phyloP scores from a whole-genome alignment of 805 yeast species.

The Ogataea glucozyma region DNA sequence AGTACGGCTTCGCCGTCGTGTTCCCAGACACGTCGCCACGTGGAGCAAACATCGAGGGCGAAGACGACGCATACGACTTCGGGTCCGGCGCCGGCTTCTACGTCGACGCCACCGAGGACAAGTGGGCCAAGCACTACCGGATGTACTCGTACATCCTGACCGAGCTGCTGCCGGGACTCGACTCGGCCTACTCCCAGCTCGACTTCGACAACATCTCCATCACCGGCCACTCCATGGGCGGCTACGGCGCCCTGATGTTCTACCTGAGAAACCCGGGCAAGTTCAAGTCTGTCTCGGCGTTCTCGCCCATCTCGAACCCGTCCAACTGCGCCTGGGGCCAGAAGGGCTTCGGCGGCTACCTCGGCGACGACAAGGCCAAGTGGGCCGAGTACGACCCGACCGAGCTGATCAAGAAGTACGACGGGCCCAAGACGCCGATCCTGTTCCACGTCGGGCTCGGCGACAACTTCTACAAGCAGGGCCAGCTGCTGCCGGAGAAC shows the following conservation, averaged over 20 bases:
- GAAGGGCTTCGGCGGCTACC: conserved; percentile 77
- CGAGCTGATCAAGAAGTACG: conserved; percentile 58
- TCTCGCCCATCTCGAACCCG: conserved; percentile 89
- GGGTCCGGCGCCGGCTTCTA: conserved; percentile 97
- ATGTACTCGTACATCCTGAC: conserved; percentile 83
- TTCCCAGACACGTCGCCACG: conserved; percentile 98
- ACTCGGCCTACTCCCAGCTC: conserved; percentile 44
- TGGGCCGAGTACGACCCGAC: conserved; percentile 90
- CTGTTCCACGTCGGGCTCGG: conserved; percentile 80
- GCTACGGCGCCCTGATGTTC: conserved; percentile 82
- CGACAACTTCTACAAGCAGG: conserved; percentile 59
- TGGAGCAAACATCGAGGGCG: conserved; percentile 76
- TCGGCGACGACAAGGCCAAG: conserved; percentile 57
- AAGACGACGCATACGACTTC: conserved; percentile 71
- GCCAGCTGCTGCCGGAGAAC: conserved; percentile 74
- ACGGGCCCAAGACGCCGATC: conserved; percentile 56
- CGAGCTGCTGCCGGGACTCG: conserved; percentile 63
- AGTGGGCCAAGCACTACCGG: conserved; percentile 71
- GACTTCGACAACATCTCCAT: conserved; percentile 70
- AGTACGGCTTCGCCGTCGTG: conserved; percentile 82
- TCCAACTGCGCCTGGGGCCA: conserved; percentile 80
- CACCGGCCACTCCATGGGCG: conserved; percentile 99
- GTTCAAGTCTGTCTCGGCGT: conserved; percentile 82
- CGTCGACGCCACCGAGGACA: conserved; percentile 75
- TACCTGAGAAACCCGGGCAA: conserved; percentile 66